Conservation (phyloP, 2,329 filamentous ascomycete species). For the Hymenoscyphus occultus region DNA sequence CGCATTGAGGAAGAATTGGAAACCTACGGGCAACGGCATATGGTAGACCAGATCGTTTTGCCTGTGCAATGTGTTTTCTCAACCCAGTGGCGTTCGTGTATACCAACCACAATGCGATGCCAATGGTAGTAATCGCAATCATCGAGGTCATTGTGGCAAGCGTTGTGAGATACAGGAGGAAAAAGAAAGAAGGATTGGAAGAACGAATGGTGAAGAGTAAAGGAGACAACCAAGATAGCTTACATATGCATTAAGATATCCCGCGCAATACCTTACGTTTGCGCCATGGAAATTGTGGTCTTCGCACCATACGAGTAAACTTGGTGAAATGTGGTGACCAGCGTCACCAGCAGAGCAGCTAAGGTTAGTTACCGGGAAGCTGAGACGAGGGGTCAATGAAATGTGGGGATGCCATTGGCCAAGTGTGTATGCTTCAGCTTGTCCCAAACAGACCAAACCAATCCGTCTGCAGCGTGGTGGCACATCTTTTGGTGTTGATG, state of each 20-base stretch:
- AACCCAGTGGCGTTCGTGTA: constrained; percentile 36
- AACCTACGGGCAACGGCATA: constrained; percentile 54
- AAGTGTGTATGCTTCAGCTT: background rate
- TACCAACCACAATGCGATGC: constrained; percentile 25
- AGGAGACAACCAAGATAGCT: background rate
- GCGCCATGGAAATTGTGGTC: background rate
- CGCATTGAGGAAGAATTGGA: background rate
- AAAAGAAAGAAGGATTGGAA: background rate
- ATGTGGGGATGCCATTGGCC: background rate
- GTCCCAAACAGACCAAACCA: constrained; percentile 1
- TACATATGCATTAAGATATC: background rate
- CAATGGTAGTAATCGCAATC: constrained; percentile 22
- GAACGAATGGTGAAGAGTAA: background rate
- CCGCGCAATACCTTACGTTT: background rate
- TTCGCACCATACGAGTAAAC: background rate
- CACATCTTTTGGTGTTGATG: background rate
- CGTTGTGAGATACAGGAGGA: background rate
- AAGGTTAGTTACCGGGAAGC: background rate
- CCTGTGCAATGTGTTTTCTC: constrained; percentile 46
- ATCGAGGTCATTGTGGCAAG: constrained; percentile 26
- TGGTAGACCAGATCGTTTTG: constrained; percentile 49
- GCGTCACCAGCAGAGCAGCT: background rate
- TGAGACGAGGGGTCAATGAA: constrained; percentile 1
- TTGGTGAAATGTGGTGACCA: background rate
- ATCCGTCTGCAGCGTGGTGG: background rate